phyloP scores from a whole-genome alignment of 2,329 filamentous ascomycete genomes.

The Xylaria arbuscula region DNA sequence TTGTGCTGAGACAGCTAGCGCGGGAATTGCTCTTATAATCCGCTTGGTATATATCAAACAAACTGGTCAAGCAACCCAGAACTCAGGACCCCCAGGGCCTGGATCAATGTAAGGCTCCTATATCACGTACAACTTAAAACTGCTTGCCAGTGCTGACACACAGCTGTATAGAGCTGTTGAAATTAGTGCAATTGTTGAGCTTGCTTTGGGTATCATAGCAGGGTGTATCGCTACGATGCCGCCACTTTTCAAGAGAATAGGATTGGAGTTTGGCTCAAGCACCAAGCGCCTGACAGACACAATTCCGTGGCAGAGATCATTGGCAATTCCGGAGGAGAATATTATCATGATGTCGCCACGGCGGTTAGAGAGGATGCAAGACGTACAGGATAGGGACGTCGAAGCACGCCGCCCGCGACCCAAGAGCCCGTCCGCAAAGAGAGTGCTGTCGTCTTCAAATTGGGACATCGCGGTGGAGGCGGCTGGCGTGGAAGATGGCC shows the following conservation, averaged over 20 bases:
- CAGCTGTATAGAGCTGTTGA: slow-evolving; percentile 47
- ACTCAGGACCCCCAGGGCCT: slow-evolving; percentile 47
- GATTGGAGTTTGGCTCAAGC: slow-evolving; percentile 34
- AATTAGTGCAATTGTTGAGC: slow-evolving; percentile 50
- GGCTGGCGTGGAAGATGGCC: neutral
- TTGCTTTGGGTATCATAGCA: slow-evolving; percentile 51
- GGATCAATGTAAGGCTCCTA: slow-evolving; percentile 48
- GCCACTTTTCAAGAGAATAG: slow-evolving; percentile 49
- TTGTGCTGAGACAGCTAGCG: slow-evolving; percentile 46
- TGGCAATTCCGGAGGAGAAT: slow-evolving; percentile 25
- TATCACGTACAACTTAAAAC: neutral
- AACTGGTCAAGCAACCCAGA: slow-evolving; percentile 40
- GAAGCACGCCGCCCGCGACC: slow-evolving; percentile 13
- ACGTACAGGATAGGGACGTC: neutral
- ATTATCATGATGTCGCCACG: slow-evolving; percentile 34
- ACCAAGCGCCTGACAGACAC: slow-evolving; percentile 26
- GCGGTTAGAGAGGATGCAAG: slow-evolving; percentile 14
- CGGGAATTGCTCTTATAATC: slow-evolving; percentile 54
- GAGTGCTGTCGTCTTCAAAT: slow-evolving; percentile 27
- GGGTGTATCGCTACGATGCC: slow-evolving; percentile 49
- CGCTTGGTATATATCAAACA: slow-evolving; percentile 52
- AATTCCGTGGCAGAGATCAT: slow-evolving; percentile 38
- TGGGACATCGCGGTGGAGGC: slow-evolving; percentile 36
- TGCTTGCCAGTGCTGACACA: slow-evolving; percentile 2
- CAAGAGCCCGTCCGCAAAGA: slow-evolving; percentile 20